Percentiles rank a stretch among this genome's conserved stretches.
Conservation (phyloP, 331 rosid species). For the Saraca asoca region DNA sequence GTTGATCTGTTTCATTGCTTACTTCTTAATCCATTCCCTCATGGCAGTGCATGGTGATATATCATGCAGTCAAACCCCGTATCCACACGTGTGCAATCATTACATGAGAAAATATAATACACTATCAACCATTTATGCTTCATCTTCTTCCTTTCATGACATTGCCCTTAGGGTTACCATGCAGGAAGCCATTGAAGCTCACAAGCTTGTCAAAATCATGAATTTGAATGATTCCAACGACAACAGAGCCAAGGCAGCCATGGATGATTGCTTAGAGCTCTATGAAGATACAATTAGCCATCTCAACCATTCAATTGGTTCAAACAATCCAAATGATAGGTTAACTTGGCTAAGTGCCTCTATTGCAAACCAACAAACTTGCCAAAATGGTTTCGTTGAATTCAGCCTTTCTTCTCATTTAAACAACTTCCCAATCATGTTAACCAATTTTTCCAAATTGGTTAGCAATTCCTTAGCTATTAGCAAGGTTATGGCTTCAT, state of each 20-base stretch:
- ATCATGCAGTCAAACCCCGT: conserved; percentile 72
- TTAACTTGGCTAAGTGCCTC: conserved; percentile 72
- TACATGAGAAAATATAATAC: conserved; percentile 38
- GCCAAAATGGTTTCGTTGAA: conserved; percentile 66
- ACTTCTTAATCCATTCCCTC: conserved; percentile 34
- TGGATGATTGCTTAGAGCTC: conserved; percentile 68
- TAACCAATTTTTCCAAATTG: conserved; percentile 62
- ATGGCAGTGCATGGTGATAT: conserved; percentile 35
- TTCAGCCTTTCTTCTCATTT: conserved; percentile 45
- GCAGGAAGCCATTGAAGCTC: conserved; percentile 60
- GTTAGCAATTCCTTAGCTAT: conserved; percentile 68
- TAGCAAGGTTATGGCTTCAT: conserved; percentile 29
- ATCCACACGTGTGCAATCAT: conserved; percentile 58
- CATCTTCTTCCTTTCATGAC: conserved; percentile 43
- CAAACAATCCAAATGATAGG: conserved; percentile 44
- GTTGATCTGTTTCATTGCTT: conserved; percentile 36
- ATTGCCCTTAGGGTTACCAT: conserved; percentile 51
- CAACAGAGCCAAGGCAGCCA: conserved; percentile 46
- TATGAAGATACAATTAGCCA: conserved; percentile 60
- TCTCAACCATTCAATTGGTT: conserved; percentile 51
- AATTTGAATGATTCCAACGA: conserved; percentile 37
- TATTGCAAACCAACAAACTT: conserved; percentile 65
- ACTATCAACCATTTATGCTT: conserved; percentile 32
- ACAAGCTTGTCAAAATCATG: conserved; percentile 52
- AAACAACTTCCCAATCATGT: conserved; percentile 42